A percentile compares a stretch with the other conserved stretches of the same genome.
These are phyloP conservation scores for Trichoderma sp. DNA, from an alignment of 2,329 filamentous ascomycete species.

Conservation along the genomic window DNA sequence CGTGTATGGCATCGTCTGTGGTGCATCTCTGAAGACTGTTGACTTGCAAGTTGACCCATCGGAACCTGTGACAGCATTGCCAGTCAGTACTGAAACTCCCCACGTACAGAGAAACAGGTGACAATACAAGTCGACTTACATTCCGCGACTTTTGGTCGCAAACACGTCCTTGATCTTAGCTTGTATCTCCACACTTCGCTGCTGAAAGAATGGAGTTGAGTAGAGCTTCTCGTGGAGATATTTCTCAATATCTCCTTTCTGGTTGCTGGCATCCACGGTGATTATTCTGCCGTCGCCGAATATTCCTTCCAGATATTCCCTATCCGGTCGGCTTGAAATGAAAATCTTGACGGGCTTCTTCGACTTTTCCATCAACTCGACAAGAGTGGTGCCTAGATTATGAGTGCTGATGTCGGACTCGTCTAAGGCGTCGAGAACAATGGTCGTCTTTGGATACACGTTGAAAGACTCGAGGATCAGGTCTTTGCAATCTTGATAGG, in stretches of 20 bases:
- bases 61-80: slow-evolving; percentile 27
- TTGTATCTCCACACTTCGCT: background rate
- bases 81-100: background rate
- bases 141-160: background rate
- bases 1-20: slow-evolving; percentile 25
- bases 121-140: background rate
- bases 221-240: slow-evolving; percentile 25
- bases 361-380: slow-evolving; percentile 10
- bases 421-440: slow-evolving; percentile 31
- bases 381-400: slow-evolving; percentile 26
- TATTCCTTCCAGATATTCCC: slow-evolving; percentile 12
- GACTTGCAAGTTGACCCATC: slow-evolving; percentile 32
- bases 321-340: slow-evolving; percentile 30
- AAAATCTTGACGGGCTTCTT: slow-evolving; percentile 30
- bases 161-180: background rate
- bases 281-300: slow-evolving; percentile 24
- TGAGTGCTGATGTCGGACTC: slow-evolving; percentile 28
- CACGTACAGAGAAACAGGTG: background rate
- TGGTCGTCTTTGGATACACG: slow-evolving; percentile 17
- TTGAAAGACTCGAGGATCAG: slow-evolving; percentile 26
- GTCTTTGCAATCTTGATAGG: slow-evolving; percentile 23
- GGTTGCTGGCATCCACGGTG: slow-evolving; percentile 25
- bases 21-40: slow-evolving; percentile 19
- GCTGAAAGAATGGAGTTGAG: background rate
- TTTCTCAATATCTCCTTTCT: slow-evolving; percentile 31